Evolutionary conservation across 345 rosid genomes (phyloP).

Genomic region (Eucalyptus shirleyi): DNA sequence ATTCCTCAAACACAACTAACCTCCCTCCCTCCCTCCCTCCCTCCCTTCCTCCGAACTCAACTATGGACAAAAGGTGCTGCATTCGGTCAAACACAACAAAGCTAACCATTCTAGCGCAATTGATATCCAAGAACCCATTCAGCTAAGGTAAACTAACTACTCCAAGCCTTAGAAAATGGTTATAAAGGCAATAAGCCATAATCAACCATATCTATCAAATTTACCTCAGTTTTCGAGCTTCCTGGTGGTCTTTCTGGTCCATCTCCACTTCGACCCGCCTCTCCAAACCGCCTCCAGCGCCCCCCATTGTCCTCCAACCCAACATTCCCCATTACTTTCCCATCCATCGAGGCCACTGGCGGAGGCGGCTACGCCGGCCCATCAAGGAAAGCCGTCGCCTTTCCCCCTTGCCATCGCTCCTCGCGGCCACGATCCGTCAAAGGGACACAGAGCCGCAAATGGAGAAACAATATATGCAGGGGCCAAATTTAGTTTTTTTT

Average conservation of each 20-base stretch:
- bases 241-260: conserved; percentile 52
- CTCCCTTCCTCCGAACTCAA: not conserved
- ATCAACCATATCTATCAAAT: not conserved
- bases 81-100: not conserved
- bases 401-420: conserved; percentile 35
- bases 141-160: not conserved
- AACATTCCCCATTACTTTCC: not conserved
- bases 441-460: not conserved
- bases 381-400: conserved; percentile 31
- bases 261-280: conserved; percentile 53
- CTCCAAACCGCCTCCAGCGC: conserved; percentile 45
- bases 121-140: not conserved
- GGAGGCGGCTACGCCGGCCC: conserved; percentile 11
- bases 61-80: not conserved
- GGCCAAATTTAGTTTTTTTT: not conserved
- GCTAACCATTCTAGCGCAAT: not conserved
- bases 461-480: not conserved
- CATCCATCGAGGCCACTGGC: conserved; percentile 6
- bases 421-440: not conserved
- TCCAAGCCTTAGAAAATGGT: no score
- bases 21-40: no score
- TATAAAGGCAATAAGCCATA: no score
- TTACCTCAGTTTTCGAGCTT: conserved; percentile 67
- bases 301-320: conserved; percentile 17
- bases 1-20: no score